Percentiles rank a stretch among this genome's conserved stretches.
Conservation (phyloP, 2,329 filamentous ascomycete species). For the Raffaelea deltoideospora region DNA sequence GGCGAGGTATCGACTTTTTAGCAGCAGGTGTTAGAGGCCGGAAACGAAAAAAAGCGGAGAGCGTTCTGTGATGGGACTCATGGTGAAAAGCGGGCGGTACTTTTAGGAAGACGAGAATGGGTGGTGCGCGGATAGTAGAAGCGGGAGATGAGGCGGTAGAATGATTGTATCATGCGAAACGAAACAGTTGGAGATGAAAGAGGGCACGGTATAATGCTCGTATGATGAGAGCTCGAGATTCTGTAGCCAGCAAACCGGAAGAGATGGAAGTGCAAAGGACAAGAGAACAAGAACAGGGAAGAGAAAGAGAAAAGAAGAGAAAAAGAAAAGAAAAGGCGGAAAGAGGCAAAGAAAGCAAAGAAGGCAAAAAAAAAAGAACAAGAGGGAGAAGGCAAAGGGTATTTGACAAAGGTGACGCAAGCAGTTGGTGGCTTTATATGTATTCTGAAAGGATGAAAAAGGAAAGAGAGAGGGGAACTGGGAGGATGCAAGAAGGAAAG, state of each 20-base stretch:
- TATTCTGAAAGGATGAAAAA: no score
- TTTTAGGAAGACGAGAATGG: no score
- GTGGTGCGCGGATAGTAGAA: background rate
- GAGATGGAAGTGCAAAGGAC: background rate
- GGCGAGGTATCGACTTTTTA: no score
- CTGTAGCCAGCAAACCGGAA: no score
- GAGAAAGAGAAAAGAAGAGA: background rate
- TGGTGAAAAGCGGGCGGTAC: background rate
- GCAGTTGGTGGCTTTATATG: background rate
- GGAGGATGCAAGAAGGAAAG: no score
- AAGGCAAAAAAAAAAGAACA: background rate
- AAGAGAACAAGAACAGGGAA: background rate
- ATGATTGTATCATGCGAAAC: background rate
- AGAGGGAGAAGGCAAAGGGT: background rate
- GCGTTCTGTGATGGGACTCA: conserved; percentile 2
- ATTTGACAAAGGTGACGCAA: background rate
- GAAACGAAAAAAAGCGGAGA: conserved; percentile 1
- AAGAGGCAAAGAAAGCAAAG: background rate
- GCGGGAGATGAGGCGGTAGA: background rate
- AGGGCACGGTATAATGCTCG: no score
- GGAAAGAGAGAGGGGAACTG: background rate
- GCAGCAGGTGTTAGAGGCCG: conserved; percentile 3
- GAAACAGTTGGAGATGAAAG: no score
- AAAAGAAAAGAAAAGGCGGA: background rate
- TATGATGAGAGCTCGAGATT: no score